phyloP scores from a whole-genome alignment of 73 alveolate species.

The Urostyla sp. region DNA sequence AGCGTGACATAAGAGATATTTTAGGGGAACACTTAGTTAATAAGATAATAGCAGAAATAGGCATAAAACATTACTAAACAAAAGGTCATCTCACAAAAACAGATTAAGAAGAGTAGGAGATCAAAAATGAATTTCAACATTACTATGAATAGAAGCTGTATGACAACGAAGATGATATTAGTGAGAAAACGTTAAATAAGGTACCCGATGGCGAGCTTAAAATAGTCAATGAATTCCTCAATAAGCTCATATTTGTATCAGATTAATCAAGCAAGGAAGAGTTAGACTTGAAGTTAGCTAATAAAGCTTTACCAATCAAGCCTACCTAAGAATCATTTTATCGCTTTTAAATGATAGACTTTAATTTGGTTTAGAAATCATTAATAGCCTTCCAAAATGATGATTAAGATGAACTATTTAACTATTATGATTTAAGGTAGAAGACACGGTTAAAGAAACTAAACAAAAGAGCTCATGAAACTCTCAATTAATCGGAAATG shows the following conservation, averaged over 20 bases:
- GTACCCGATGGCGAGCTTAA: conserved; percentile 61
- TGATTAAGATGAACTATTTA: conserved; percentile 69
- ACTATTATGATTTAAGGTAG: conserved; percentile 65
- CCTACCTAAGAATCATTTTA: conserved; percentile 20
- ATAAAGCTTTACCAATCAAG: conserved; percentile 65
- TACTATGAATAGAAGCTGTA: conserved; percentile 19
- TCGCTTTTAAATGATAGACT: conserved; percentile 57
- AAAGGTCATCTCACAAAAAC: not conserved
- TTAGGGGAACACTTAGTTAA: conserved; percentile 31
- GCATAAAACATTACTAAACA: conserved; percentile 19
- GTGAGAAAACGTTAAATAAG: conserved; percentile 1
- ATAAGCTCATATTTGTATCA: conserved; percentile 45
- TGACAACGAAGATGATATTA: not conserved
- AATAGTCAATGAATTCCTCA: conserved; percentile 56
- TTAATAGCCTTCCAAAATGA: conserved; percentile 71
- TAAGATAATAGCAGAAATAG: conserved; percentile 44
- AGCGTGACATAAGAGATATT: conserved; percentile 30
- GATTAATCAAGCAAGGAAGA: conserved; percentile 26
- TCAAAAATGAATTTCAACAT: conserved; percentile 5
- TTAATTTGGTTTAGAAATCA: conserved; percentile 53
- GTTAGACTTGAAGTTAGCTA: conserved; percentile 50
- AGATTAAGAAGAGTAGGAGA: conserved; percentile 7
- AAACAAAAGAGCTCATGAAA: conserved; percentile 32
- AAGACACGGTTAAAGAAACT: conserved; percentile 48
- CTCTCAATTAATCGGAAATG: not conserved